phyloP scores from a whole-genome alignment of 169 alveolate genomes.

The Plasmodium cynomolgi region DNA sequence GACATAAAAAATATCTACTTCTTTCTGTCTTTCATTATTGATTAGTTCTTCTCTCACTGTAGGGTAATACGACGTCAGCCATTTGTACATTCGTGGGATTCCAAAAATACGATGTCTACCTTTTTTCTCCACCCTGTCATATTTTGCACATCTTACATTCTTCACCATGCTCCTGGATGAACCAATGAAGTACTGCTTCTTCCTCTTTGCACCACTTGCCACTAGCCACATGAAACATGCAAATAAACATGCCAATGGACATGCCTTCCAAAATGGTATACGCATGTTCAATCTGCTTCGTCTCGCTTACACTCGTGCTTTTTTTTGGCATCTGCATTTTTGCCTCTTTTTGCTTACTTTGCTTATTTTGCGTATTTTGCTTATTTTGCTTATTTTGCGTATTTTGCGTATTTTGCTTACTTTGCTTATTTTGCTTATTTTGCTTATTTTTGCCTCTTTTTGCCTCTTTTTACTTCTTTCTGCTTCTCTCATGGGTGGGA shows the following conservation, averaged over 20 bases:
- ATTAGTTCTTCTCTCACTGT: slow-evolving; percentile 68
- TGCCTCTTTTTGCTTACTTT: too few relatives aligned
- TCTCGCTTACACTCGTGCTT: neutral
- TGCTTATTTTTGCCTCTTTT: too few relatives aligned
- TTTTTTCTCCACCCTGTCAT: neutral
- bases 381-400: neutral
- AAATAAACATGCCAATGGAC: neutral
- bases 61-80: slow-evolving; percentile 66
- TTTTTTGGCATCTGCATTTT: neutral
- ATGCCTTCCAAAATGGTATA: neutral
- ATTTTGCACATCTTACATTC: too few relatives aligned
- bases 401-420: neutral
- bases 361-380: too few relatives aligned
- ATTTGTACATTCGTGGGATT: slow-evolving; percentile 60
- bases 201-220: neutral
- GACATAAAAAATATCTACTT: slow-evolving; percentile 92
- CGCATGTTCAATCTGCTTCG: neutral
- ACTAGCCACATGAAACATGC: neutral
- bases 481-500: neutral
- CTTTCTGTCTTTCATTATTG: slow-evolving; percentile 12
- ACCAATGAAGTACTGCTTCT: slow-evolving; percentile 2
- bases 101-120: slow-evolving; percentile 11
- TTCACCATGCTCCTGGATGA: neutral
- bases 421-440: too few relatives aligned
- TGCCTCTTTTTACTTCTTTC: neutral